Evolutionary conservation across 805 yeast species (phyloP).

Genomic region (Candida tallmaniae): DNA sequence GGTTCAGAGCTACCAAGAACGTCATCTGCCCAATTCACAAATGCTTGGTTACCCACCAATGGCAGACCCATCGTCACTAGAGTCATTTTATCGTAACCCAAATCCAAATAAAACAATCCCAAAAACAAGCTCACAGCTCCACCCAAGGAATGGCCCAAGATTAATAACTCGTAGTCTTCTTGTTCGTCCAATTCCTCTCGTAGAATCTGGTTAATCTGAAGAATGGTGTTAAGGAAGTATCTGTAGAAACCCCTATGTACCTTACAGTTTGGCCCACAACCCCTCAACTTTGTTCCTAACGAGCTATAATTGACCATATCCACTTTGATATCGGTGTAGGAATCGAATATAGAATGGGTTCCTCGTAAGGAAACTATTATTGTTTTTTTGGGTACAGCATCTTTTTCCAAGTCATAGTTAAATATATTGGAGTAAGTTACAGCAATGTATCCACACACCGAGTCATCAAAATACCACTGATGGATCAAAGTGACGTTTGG

Average conservation of each 20-base stretch:
- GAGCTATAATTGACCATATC: slow-evolving; percentile 29
- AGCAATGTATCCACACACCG: slow-evolving; percentile 38
- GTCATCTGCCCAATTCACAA: slow-evolving; percentile 32
- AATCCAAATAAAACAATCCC: slow-evolving; percentile 31
- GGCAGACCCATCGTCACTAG: slow-evolving; percentile 45
- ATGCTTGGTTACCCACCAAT: slow-evolving; percentile 35
- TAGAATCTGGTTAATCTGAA: slow-evolving; percentile 20
- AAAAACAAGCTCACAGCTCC: slow-evolving; percentile 38
- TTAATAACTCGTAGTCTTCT: slow-evolving; percentile 19
- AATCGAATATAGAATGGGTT: slow-evolving; percentile 37
- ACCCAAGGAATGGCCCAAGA: slow-evolving; percentile 36
- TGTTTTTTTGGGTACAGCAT: slow-evolving; percentile 17
- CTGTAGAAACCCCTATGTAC: slow-evolving; percentile 36
- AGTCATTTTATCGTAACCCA: slow-evolving; percentile 26
- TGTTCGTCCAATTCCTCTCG: slow-evolving; percentile 17
- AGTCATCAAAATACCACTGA: slow-evolving; percentile 38
- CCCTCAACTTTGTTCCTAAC: slow-evolving; percentile 16
- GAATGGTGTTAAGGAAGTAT: slow-evolving; percentile 25
- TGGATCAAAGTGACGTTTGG: slow-evolving; percentile 34
- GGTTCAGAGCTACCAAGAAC: slow-evolving; percentile 25
- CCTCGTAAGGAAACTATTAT: slow-evolving; percentile 38
- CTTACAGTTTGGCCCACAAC: slow-evolving; percentile 29
- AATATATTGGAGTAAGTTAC: slow-evolving; percentile 24
- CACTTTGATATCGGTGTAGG: slow-evolving; percentile 35
- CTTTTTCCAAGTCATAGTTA: slow-evolving; percentile 10